Conservation (phyloP, 768 basidiomycete species). For the Pulveroboletus frians region DNA sequence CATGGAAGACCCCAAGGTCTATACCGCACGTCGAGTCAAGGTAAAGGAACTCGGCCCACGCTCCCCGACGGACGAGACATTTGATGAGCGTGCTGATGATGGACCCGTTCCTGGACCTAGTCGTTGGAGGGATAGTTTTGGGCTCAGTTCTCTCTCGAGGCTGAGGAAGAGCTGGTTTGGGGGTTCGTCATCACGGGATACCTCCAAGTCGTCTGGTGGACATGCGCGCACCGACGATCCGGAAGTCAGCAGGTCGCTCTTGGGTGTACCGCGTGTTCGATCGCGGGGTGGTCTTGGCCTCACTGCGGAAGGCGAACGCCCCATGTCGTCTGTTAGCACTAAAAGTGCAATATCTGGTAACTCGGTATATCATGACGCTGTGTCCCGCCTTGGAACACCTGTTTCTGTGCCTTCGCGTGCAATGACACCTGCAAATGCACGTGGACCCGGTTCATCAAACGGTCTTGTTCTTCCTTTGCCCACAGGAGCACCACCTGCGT, state of each 20-base stretch:
- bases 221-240: slow-evolving; percentile 37
- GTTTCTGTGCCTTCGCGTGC: slow-evolving; percentile 39
- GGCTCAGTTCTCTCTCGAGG: slow-evolving; percentile 45
- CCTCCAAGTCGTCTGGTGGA: slow-evolving; percentile 27
- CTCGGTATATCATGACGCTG: slow-evolving; percentile 61
- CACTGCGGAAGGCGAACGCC: slow-evolving; percentile 41
- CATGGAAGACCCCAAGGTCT: slow-evolving; percentile 29
- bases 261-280: slow-evolving; percentile 19
- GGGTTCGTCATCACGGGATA: slow-evolving; percentile 28
- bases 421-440: slow-evolving; percentile 38
- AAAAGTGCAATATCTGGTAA: slow-evolving; percentile 49
- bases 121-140: slow-evolving; percentile 35
- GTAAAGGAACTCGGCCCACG: slow-evolving; percentile 32
- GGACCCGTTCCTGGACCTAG: slow-evolving; percentile 26
- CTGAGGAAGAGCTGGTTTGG: slow-evolving; percentile 59
- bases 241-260: slow-evolving; percentile 41
- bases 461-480: slow-evolving; percentile 16
- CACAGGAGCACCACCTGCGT: slow-evolving; percentile 28
- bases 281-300: slow-evolving; percentile 35
- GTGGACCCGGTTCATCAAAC: slow-evolving; percentile 10
- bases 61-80: slow-evolving; percentile 15
- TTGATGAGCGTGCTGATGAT: slow-evolving; percentile 11
- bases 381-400: slow-evolving; percentile 43
- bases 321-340: slow-evolving; percentile 53
- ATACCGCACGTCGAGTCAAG: slow-evolving; percentile 37